Evolutionary conservation across 2,329 filamentous ascomycete species (phyloP).

Genomic region (Hypoxylon sp.): DNA sequence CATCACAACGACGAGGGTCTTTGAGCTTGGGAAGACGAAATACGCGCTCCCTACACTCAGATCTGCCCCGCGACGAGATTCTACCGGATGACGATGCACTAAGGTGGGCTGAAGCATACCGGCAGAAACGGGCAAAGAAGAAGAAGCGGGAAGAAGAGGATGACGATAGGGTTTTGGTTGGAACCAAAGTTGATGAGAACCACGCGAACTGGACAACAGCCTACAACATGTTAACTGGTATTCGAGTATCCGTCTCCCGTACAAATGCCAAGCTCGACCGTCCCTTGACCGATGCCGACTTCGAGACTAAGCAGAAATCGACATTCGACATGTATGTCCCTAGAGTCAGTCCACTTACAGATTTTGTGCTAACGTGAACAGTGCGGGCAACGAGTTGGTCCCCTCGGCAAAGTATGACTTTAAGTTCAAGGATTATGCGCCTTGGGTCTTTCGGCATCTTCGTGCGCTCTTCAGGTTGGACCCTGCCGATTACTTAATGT

Average conservation of each 20-base stretch:
- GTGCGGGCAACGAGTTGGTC: conserved; percentile 95
- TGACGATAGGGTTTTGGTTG: conserved; percentile 93
- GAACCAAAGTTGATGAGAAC: conserved; percentile 97
- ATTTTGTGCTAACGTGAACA: conserved; percentile 60
- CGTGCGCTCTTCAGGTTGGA: conserved; percentile 91
- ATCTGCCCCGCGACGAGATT: conserved; percentile 86
- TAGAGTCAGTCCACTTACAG: background rate
- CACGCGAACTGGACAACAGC: conserved; percentile 98
- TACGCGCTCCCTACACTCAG: conserved; percentile 88
- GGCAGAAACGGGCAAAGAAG: conserved; percentile 91
- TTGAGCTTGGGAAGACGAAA: conserved; percentile 83
- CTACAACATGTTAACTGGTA: conserved; percentile 99
- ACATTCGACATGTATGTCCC: conserved; percentile 93
- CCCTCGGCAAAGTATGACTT: conserved; percentile 99
- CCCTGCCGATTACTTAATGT: conserved; percentile 98
- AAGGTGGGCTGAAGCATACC: conserved; percentile 92
- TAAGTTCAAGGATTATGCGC: conserved; percentile 99
- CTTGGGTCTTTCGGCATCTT: conserved; percentile 97
- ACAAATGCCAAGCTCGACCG: conserved; percentile 98
- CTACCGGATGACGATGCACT: conserved; percentile 90
- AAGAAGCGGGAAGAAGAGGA: conserved; percentile 88
- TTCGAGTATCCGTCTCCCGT: conserved; percentile 94
- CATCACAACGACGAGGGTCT: conserved; percentile 81
- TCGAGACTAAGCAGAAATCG: conserved; percentile 95
- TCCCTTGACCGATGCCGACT: conserved; percentile 90